These are phyloP conservation scores for Solanum bulbocastanum DNA, from an alignment of 257 asterid species.

Conservation along the genomic window DNA sequence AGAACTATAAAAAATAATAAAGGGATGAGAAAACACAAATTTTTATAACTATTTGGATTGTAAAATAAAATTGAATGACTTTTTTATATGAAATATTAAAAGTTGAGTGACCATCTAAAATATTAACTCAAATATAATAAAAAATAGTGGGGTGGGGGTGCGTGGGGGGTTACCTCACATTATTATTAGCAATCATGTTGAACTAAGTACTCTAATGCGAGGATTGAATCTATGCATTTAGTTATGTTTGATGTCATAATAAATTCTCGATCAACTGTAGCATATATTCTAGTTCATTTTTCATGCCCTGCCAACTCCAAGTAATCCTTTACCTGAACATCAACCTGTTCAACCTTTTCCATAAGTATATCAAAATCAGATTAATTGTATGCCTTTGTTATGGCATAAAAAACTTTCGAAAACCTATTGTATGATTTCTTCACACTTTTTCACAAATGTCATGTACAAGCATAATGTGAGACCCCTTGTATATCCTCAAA, in stretches of 20 bases:
- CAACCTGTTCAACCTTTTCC: not conserved
- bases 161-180: not conserved
- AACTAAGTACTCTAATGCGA: not conserved
- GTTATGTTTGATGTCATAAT: not conserved
- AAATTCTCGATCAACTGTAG: not conserved
- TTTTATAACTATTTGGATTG: not conserved
- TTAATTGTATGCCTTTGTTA: no score
- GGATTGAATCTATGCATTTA: not conserved
- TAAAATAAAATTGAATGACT: not conserved
- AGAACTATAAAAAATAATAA: no score
- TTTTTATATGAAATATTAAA: not conserved
- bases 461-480: no score
- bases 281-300: no score
- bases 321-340: no score
- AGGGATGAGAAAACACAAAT: not conserved
- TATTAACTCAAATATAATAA: no score
- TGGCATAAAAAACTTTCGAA: not conserved
- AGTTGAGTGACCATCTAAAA: not conserved
- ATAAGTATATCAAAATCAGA: no score
- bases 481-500: no score
- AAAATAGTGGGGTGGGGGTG: no score
- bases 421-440: no score
- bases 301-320: not conserved
- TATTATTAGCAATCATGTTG: not conserved
- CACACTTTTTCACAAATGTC: no score